Conservation (phyloP, 768 basidiomycete genomes). For the Phylloporus sp. region DNA sequence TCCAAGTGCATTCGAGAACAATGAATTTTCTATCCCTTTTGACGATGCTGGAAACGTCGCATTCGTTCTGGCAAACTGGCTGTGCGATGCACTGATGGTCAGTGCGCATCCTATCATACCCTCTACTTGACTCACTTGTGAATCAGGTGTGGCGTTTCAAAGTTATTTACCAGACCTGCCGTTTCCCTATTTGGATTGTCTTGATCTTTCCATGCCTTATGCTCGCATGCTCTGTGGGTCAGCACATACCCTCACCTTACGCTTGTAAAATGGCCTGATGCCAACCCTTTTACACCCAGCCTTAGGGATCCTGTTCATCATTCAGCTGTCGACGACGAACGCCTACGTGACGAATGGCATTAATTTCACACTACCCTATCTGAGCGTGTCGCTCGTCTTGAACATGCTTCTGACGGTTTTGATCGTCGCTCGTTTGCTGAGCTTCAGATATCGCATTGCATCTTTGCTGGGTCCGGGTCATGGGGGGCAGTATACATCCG, state of each 20-base stretch:
- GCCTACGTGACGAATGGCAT: constrained; percentile 5
- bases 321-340: constrained; percentile 12
- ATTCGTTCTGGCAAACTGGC: constrained; percentile 10
- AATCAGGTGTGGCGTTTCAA: constrained; percentile 16
- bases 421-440: constrained; percentile 29
- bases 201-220: constrained; percentile 9
- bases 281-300: background rate
- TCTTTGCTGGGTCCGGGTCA: constrained; percentile 20
- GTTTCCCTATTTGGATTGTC: constrained; percentile 6
- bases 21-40: constrained; percentile 20
- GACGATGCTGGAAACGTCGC: constrained; percentile 8
- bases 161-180: constrained; percentile 13
- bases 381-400: constrained; percentile 25
- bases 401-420: constrained; percentile 32
- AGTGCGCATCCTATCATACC: background rate
- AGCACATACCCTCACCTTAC: background rate
- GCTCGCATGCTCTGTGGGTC: constrained; percentile 7
- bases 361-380: constrained; percentile 23
- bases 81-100: constrained; percentile 20
- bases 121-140: background rate
- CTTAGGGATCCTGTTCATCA: constrained; percentile 6
- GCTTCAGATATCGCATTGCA: constrained; percentile 10
- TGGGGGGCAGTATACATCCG: constrained; percentile 27
- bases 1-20: constrained; percentile 22
- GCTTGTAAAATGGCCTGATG: background rate